These are phyloP conservation scores for Chaetomium globosum DNA, from an alignment of 2,329 filamentous ascomycete genomes.

Conservation along the genomic window DNA sequence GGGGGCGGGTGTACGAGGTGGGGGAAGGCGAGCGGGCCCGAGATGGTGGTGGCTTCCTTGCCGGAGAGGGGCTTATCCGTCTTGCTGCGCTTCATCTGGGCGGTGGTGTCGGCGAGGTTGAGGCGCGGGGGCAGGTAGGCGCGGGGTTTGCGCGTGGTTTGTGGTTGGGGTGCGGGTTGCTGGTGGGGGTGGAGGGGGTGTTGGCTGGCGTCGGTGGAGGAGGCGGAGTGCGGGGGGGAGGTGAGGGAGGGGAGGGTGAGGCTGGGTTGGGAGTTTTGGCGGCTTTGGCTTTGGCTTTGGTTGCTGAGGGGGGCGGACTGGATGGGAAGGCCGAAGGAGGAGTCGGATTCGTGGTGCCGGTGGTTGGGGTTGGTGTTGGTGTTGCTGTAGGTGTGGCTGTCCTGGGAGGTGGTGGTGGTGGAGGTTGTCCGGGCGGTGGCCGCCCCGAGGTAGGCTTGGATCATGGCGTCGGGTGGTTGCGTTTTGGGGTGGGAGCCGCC, in stretches of 20 bases:
- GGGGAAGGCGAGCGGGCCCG: conserved; percentile 33
- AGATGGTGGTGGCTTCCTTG: conserved; percentile 30
- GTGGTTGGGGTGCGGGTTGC: neutral
- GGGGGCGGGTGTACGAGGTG: conserved; percentile 18
- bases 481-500: conserved; percentile 18
- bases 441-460: conserved; percentile 30
- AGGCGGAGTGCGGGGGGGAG: conserved; percentile 2
- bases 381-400: too few species aligned
- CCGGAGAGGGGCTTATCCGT: conserved; percentile 23
- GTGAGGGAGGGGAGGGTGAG: conserved; percentile 3
- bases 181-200: neutral
- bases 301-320: neutral
- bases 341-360: conserved; percentile 4
- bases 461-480: conserved; percentile 26
- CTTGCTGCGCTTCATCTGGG: conserved; percentile 1
- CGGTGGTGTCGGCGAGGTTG: conserved; percentile 17
- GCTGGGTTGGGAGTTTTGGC: conserved; percentile 4
- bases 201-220: conserved; percentile 14
- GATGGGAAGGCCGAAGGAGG: conserved; percentile 14
- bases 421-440: conserved; percentile 5
- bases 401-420: neutral
- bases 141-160: conserved; percentile 18
- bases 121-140: conserved; percentile 18
- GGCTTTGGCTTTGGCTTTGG: too few species aligned
- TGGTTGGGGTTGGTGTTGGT: neutral